Percentiles rank a stretch among this genome's conserved stretches.
Evolutionary conservation across 2,329 filamentous ascomycete species (phyloP).

Genomic region (Xylaria sp.): DNA sequence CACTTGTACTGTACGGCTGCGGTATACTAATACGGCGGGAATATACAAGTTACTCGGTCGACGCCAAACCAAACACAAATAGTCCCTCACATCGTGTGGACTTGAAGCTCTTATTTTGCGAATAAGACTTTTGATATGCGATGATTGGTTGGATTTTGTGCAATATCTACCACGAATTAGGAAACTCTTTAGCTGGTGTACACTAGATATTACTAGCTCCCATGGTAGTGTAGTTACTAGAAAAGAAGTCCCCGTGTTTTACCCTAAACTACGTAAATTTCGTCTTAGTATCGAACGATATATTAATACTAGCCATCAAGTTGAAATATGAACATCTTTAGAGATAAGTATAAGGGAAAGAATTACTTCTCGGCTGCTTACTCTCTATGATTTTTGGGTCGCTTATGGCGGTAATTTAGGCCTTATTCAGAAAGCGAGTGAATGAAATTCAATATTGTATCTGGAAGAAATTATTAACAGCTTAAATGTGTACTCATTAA

Average conservation of each 20-base stretch:
- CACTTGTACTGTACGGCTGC: no score
- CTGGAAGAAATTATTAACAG: not conserved
- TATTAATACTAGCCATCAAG: not conserved
- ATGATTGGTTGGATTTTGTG: not conserved
- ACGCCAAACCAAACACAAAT: not conserved
- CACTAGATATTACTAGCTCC: not conserved
- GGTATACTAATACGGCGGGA: no score
- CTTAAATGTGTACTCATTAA: not conserved
- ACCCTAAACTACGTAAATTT: not conserved
- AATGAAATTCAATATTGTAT: not conserved
- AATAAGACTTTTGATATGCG: not conserved
- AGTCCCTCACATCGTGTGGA: not conserved
- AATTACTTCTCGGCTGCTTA: no score
- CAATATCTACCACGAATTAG: not conserved
- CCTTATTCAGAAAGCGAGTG: constrained; percentile 5
- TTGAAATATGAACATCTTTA: not conserved
- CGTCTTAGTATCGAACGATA: not conserved
- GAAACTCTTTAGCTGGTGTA: not conserved
- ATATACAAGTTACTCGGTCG: not conserved
- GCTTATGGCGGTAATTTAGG: not conserved
- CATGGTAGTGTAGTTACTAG: not conserved
- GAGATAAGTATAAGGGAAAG: not conserved
- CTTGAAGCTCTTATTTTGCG: not conserved
- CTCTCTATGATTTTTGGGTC: not conserved
- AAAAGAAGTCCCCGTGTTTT: not conserved